Conservation (phyloP, 2,329 filamentous ascomycete genomes). For the Chaetomium strumarium region DNA sequence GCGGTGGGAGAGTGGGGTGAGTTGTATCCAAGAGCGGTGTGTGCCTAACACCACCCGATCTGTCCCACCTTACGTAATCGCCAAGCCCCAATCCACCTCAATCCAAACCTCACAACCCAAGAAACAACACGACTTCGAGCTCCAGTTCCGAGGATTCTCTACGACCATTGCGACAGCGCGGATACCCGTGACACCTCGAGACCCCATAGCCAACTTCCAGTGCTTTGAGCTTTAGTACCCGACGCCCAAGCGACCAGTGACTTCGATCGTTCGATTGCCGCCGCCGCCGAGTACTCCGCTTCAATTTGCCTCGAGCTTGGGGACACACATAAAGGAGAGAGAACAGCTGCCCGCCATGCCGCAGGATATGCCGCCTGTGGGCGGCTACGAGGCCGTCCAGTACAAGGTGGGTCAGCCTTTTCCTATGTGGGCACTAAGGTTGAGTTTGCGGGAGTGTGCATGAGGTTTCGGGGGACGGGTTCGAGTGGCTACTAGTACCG, state of each 20-base stretch:
- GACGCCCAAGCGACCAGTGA: not conserved
- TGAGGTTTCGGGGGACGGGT: no score
- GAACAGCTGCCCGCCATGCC: constrained; percentile 59
- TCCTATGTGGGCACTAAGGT: constrained; percentile 1
- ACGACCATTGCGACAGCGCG: no score
- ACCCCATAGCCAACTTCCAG: no score
- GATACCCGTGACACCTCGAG: no score
- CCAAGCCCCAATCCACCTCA: not conserved
- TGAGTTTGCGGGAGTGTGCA: not conserved
- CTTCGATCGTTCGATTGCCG: not conserved
- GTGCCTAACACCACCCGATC: no score
- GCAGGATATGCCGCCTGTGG: constrained; percentile 93
- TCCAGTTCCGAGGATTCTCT: not conserved
- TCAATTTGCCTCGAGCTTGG: not conserved
- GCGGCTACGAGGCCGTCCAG: constrained; percentile 94
- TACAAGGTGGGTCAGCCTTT: constrained; percentile 70
- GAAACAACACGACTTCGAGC: not conserved
- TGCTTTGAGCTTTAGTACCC: no score
- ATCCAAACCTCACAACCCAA: not conserved
- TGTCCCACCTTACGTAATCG: not conserved
- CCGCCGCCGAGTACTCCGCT: no score
- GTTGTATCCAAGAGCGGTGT: no score
- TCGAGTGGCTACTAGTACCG: no score
- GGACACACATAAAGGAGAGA: no score
- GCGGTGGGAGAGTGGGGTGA: no score